Base-by-base conservation (phyloP, 2,329 filamentous ascomycete species). In the Orbilia ellipsospora region DNA sequence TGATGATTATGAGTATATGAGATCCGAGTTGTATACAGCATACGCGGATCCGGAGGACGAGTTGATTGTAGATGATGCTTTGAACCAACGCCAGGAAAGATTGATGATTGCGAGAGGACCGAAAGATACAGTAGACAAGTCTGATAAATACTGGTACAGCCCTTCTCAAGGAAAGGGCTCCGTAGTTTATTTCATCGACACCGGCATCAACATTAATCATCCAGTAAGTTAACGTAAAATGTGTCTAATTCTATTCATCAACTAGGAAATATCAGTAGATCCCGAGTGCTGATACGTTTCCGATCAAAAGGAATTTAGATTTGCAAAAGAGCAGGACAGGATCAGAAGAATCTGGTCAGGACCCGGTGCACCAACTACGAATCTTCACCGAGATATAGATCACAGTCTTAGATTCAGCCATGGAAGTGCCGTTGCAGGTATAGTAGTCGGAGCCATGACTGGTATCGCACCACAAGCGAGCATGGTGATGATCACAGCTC, bases 51-150 rank as follows among this genome's bases (percentile, higher is more conserved):
- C 36, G 42, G 31, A 36, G 13, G 3, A n/a, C 0, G 68, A 44
- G 8, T 52, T 28, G 12, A 13, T 10, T 0, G 7, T 56, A 6
- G 69, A 67, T 15, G 26, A 26, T 0, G 45, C 51, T 26, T 18
- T 31, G 2, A 67, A 68, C 10, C 70, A 74, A 23, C 70, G 70
- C 20, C 57, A 52, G 31, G 70, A 74, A 57, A 61, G 70, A 23
- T 23, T 68, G 3, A 74, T 74, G 63, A 48, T 74, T 44, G 18
- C 42, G 5, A 56, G 26, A 16, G 36, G 26, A 15, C 56, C 54
- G 13, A 23, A 42, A 8, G 20, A 42, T 45, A 26, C 15, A 56
- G 8, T 16, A 15, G 20, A 31, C 18, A 36, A 36, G 8, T 50
- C 57, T 4, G 10, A 42, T 7, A 61, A 57, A 36, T 74, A 62